phyloP scores from a whole-genome alignment of 2,329 filamentous ascomycete genomes.

The Emmonsiellopsis sp. region DNA sequence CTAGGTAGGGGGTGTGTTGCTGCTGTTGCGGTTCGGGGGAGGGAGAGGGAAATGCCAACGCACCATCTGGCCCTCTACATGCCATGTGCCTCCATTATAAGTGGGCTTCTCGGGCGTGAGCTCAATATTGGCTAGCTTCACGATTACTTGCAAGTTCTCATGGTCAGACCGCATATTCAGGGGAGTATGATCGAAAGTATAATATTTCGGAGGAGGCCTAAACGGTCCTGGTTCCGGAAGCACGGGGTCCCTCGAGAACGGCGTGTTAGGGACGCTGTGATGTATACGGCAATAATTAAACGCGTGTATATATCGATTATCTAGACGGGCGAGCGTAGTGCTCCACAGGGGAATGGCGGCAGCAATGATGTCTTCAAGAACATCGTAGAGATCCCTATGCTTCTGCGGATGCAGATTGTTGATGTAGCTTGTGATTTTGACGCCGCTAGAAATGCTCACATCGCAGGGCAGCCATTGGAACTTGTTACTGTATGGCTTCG shows the following conservation, averaged over 20 bases:
- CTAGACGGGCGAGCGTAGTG: constrained; percentile 8
- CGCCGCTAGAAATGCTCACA: constrained; percentile 8
- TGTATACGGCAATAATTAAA: not conserved
- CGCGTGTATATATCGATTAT: constrained; percentile 1
- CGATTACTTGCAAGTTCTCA: constrained; percentile 49
- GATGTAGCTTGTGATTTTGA: constrained; percentile 29
- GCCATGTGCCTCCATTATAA: constrained; percentile 37
- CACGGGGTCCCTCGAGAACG: constrained; percentile 5
- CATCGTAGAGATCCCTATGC: constrained; percentile 21
- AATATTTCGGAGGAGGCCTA: not conserved
- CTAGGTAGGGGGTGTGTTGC: too few species aligned
- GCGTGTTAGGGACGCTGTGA: not conserved
- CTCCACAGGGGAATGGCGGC: constrained; percentile 27
- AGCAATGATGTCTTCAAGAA: constrained; percentile 25
- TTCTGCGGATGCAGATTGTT: constrained; percentile 32
- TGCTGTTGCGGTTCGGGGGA: too few species aligned
- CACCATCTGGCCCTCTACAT: constrained; percentile 41
- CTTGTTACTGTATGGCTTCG: constrained; percentile 13
- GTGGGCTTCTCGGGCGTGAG: constrained; percentile 48
- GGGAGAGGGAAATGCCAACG: not conserved
- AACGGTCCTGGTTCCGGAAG: constrained; percentile 2
- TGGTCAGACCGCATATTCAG: constrained; percentile 12
- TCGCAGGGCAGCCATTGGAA: constrained; percentile 40
- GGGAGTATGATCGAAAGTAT: too few species aligned
- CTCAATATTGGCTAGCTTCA: constrained; percentile 54